Base-by-base conservation (phyloP, 805 yeast genomes). In the Yarrowia porcina region DNA sequence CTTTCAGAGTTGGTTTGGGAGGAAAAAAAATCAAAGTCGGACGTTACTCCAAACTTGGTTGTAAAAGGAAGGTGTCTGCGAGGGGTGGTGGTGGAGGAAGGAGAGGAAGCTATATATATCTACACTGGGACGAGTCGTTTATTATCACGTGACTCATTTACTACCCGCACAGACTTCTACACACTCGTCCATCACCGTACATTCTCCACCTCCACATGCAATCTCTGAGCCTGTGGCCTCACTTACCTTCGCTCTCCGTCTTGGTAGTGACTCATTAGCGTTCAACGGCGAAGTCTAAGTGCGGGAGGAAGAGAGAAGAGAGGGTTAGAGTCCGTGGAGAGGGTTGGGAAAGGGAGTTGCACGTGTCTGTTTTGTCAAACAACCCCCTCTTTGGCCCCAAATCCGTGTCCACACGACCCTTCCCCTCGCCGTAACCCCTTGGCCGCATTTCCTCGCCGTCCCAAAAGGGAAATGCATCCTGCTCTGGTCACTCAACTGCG, bases 61-160 rank as follows among this genome's bases (percentile, higher is more conserved):
- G 41, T n/a, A 49, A 49, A 33, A n/a, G 57, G 57, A 49, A 49
- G 57, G 57, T 49, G 57, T 49, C 41, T 32, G 57, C 57, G 57
- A 49, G 57, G 15, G 21, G 17, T 20, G 20, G 21, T 10, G 2
- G n/a, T 21, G 4, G 23, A 42, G 25, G 50, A n/a, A n/a, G n/a
- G n/a, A n/a, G n/a, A n/a, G n/a, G 18, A 38, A 3, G 25, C 20
- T 47, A 45, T 25, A 27, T 38, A 17, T 17, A 28, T n/a, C n/a
- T n/a, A n/a, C n/a, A n/a, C n/a, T n/a, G 35, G 32, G 44, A 6
- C 17, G 44, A 10, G 3, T 21, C 20, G n/a, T 10, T 18, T 38
- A 20, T 41, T 41, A 17, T 25, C 49, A 42, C 49, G 49, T 25
- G 49, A 42, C 27, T 12, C 20, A 17, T 35, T 17, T 35, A 15